phyloP scores from a whole-genome alignment of 768 basidiomycete species.

The Phlebiopsis flavidoalba region DNA sequence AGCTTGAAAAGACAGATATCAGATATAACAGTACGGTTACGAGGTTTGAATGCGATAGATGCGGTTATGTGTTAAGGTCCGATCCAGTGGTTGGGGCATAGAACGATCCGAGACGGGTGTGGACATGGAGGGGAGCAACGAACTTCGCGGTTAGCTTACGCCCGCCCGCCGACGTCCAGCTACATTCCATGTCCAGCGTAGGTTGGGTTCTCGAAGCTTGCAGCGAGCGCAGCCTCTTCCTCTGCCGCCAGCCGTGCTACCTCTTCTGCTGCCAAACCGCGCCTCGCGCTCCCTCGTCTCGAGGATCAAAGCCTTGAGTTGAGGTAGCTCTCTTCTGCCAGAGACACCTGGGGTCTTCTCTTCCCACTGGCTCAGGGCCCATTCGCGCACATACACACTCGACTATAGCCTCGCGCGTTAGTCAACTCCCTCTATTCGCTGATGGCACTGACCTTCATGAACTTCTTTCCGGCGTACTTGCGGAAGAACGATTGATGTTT shows the following conservation, averaged over 20 bases:
- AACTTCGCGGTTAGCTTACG: not conserved
- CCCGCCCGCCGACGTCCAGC: not conserved
- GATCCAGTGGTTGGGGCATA: not conserved
- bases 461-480: conserved; percentile 85
- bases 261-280: conserved; percentile 5
- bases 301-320: conserved; percentile 53
- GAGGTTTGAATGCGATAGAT: conserved; percentile 14
- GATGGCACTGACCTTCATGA: conserved; percentile 59
- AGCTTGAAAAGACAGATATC: not conserved
- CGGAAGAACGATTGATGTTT: conserved; percentile 76
- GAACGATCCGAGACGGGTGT: not conserved
- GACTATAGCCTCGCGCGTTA: conserved; percentile 40
- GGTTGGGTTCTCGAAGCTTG: not conserved
- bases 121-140: not conserved
- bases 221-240: not conserved
- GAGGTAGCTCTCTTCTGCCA: conserved; percentile 45
- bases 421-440: not conserved
- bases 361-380: conserved; percentile 76
- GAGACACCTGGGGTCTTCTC: conserved; percentile 59
- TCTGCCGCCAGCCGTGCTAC: not conserved
- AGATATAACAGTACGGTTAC: conserved; percentile 8
- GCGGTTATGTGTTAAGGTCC: conserved; percentile 6
- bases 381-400: conserved; percentile 76
- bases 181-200: not conserved
- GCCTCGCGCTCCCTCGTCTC: conserved; percentile 20